These are phyloP conservation scores for Scedosporium dehoogii DNA, from an alignment of 2,329 filamentous ascomycete genomes.

Conservation along the genomic window DNA sequence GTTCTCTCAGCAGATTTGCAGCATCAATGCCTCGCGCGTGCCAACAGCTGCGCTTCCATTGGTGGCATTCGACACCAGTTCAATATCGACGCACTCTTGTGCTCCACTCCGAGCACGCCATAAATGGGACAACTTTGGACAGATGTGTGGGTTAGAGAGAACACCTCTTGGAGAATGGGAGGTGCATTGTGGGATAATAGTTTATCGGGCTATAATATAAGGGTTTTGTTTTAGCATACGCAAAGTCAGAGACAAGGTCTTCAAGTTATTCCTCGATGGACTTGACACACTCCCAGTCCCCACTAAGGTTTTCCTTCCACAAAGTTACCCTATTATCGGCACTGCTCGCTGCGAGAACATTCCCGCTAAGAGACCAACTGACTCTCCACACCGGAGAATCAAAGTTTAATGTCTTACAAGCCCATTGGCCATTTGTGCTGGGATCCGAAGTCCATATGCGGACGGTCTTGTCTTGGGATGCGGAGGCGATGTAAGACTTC, in stretches of 20 bases:
- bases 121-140: too few species aligned
- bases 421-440: conserved; percentile 63
- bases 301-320: conserved; percentile 97
- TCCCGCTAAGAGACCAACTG: conserved; percentile 95
- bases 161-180: too few species aligned
- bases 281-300: conserved; percentile 96
- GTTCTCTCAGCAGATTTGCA: background rate
- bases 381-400: conserved; percentile 90
- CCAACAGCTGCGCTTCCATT: too few species aligned
- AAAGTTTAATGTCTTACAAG: conserved; percentile 75
- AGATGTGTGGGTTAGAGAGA: too few species aligned
- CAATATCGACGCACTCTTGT: too few species aligned
- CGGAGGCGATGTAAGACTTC: conserved; percentile 93
- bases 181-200: background rate
- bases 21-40: too few species aligned
- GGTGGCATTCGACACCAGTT: too few species aligned
- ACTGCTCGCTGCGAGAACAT: conserved; percentile 86
- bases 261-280: conserved; percentile 71
- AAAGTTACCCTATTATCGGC: conserved; percentile 94
- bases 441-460: conserved; percentile 84
- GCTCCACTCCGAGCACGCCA: too few species aligned
- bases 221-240: background rate
- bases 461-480: conserved; percentile 93
- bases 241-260: background rate
- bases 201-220: background rate